Percentiles rank a stretch among this genome's conserved stretches.
phyloP scores from a whole-genome alignment of 371 early-diverging fungal species.

The Mortierella sp. region DNA sequence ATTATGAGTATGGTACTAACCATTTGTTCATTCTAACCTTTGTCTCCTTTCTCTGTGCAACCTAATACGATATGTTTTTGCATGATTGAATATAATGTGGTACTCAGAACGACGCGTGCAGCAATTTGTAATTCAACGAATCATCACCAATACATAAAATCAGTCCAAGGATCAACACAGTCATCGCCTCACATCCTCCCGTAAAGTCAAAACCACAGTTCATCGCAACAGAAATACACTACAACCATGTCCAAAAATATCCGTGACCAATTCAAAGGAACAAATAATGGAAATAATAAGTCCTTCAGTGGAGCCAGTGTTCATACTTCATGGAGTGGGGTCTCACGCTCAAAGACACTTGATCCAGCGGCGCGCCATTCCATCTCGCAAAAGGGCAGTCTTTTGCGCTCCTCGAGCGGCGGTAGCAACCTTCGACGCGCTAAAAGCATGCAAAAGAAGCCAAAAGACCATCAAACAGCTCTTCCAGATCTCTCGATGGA shows the following conservation, averaged over 20 bases:
- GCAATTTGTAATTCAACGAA: background rate
- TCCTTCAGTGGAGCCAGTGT: conserved; percentile 22
- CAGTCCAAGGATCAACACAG: background rate
- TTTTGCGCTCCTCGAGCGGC: conserved; percentile 40
- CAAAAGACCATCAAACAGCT: background rate
- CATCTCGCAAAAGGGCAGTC: conserved; percentile 30
- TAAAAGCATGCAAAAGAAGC: conserved; percentile 45
- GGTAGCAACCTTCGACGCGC: conserved; percentile 30
- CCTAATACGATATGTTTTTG: background rate
- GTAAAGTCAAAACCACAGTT: background rate
- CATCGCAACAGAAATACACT: background rate
- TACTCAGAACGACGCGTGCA: conserved; percentile 7
- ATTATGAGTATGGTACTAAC: conserved; percentile 11
- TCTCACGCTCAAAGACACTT: conserved; percentile 25
- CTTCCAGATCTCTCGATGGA: conserved; percentile 54
- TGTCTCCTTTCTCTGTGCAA: background rate
- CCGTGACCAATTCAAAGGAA: conserved; percentile 38
- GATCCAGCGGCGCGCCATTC: conserved; percentile 17
- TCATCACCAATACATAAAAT: background rate
- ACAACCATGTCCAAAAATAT: conserved; percentile 40
- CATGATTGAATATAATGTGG: background rate
- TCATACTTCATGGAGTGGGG: conserved; percentile 20
- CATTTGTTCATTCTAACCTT: background rate
- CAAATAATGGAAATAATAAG: conserved; percentile 4
- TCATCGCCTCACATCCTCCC: background rate